Evolutionary conservation across 108 stramenopile genomes (phyloP).

Genomic region (Skeletonema marinoi): DNA sequence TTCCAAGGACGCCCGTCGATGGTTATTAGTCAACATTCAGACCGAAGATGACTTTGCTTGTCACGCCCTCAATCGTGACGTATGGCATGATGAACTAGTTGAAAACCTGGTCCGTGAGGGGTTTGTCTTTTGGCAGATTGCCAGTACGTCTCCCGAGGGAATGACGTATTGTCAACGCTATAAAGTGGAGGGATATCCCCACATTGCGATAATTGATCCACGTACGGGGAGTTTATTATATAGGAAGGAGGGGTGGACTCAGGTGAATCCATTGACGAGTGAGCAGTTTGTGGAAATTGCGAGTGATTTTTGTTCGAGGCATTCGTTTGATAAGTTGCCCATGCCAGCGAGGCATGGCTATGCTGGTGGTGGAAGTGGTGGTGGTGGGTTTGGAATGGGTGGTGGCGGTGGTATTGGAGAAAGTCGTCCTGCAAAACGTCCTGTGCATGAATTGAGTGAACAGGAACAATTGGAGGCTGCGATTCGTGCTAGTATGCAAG

Average conservation of each 20-base stretch:
- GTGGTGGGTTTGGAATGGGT: neutral
- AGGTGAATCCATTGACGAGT: constrained; percentile 80
- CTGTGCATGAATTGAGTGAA: constrained; percentile 69
- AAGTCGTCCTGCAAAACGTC: constrained; percentile 25
- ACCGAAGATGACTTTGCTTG: constrained; percentile 85
- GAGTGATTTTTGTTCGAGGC: constrained; percentile 87
- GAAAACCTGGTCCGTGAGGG: constrained; percentile 90
- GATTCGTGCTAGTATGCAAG: constrained; percentile 79
- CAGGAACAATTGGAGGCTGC: constrained; percentile 89
- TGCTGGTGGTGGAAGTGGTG: neutral
- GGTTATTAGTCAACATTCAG: constrained; percentile 94
- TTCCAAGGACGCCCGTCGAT: constrained; percentile 86
- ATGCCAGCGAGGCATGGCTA: constrained; percentile 51
- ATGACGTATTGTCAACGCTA: constrained; percentile 81
- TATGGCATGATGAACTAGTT: constrained; percentile 95
- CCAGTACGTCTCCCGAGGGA: constrained; percentile 72
- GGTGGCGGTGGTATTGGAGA: neutral
- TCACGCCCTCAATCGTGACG: constrained; percentile 95
- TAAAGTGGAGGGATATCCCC: constrained; percentile 83
- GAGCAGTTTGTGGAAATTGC: constrained; percentile 81
- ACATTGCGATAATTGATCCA: constrained; percentile 92
- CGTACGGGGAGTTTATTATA: constrained; percentile 86
- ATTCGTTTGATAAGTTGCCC: constrained; percentile 84
- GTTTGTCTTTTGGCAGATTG: constrained; percentile 93
- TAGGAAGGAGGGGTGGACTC: constrained; percentile 90